Percentiles rank a stretch among this genome's conserved stretches.
Evolutionary conservation across 2,329 filamentous ascomycete species (phyloP).

Genomic region (Fusarium circinatum): DNA sequence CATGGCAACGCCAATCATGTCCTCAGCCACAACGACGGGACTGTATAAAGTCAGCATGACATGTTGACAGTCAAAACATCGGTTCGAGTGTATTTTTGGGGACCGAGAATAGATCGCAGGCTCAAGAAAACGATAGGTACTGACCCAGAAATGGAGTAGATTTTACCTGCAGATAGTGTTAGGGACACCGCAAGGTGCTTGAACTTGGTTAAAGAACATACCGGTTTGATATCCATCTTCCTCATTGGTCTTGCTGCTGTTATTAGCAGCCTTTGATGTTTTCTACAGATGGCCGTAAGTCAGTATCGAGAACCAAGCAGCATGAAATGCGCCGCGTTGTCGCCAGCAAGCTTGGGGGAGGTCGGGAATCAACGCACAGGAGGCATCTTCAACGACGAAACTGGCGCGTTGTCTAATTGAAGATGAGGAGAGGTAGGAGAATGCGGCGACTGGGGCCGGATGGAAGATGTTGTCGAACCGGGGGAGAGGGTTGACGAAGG

Average conservation of each 20-base stretch:
- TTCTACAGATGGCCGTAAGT: conserved; percentile 35
- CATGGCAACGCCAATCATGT: conserved; percentile 99
- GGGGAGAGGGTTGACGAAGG: conserved; percentile 46
- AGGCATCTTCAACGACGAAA: conserved; percentile 61
- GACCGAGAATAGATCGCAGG: not conserved
- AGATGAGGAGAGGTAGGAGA: conserved; percentile 41
- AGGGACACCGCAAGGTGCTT: conserved; percentile 37
- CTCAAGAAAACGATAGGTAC: conserved; percentile 44
- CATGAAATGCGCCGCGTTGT: conserved; percentile 24
- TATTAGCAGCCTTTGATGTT: conserved; percentile 42
- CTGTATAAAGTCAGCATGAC: conserved; percentile 56
- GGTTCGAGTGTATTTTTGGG: conserved; percentile 9
- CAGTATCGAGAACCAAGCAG: conserved; percentile 27
- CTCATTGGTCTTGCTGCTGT: conserved; percentile 45
- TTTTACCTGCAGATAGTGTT: conserved; percentile 60
- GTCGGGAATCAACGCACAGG: conserved; percentile 58
- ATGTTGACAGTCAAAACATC: not conserved
- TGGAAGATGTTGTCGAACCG: conserved; percentile 46
- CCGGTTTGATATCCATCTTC: conserved; percentile 54
- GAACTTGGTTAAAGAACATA: conserved; percentile 44
- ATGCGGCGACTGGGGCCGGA: conserved; percentile 46
- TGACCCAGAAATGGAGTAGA: conserved; percentile 71
- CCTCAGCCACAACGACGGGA: conserved; percentile 95
- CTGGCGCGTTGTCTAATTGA: conserved; percentile 41
- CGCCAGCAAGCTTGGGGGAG: conserved; percentile 27